Evolutionary conservation across 108 stramenopile species (phyloP), one percentile per base, ranked within the genome.

Genomic region (Stephanodiscus triporus): DNA sequence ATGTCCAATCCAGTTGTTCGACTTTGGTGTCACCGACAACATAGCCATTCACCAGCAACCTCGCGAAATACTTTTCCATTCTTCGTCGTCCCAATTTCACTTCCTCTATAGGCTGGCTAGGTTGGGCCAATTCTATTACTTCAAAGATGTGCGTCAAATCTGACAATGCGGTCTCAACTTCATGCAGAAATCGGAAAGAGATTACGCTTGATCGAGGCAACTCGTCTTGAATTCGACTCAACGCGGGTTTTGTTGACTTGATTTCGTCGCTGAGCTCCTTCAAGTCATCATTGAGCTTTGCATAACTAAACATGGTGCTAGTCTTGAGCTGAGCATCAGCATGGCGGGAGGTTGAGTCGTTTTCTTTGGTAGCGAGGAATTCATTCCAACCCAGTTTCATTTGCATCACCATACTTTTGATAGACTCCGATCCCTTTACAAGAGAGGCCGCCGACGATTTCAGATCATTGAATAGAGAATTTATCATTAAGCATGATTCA

Each of bases 21-120:
- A 20, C 47, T 56, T 43, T 29, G 11, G 77, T 83, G 56, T 68
- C 68, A 14, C 77, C 82, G 9, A 83, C 82, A 43, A 55, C 37
- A 62, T 74, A 40, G n/a, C 63, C 71, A 68, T 83, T 77, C 3
- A 83, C 67, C 4, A 78, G 38, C 29, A 83, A 61, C 6, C 70
- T 47, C 26, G 58, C 75, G 50, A 72, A 83, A 40, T 73, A 83
- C 24, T 32, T 42, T 19, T 78, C 77, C 6, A 30, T 19, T 29
- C 59, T 78, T 60, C 78, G 77, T 30, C 56, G 60, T 16, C 61
- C 30, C 7, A 59, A 49, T 54, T 63, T 64, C 63, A 51, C 63
- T 59, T 22, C 42, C 19, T 34, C 16, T 23, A 32, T 42, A 38
- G 29, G 2, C 2, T 68, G 68, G 7, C 38, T 45, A 19, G 38